phyloP scores from a whole-genome alignment of 805 yeast genomes.

The Barnettozyma populi region DNA sequence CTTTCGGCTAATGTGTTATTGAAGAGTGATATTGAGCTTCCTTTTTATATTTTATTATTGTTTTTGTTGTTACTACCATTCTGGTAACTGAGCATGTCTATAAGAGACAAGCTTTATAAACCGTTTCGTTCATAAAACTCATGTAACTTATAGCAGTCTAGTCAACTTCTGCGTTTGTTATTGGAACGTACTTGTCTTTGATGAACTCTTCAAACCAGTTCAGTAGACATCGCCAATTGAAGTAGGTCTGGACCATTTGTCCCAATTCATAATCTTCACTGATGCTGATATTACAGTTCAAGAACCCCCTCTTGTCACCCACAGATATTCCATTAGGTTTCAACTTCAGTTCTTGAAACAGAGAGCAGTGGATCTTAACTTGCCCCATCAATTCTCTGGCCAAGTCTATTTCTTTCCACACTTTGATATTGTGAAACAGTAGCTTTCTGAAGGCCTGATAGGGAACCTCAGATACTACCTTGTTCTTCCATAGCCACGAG shows the following conservation, averaged over 20 bases:
- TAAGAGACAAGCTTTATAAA: background rate
- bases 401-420: slow-evolving; percentile 13
- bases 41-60: background rate
- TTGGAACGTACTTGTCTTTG: slow-evolving; percentile 12
- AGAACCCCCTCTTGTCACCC: slow-evolving; percentile 12
- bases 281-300: slow-evolving; percentile 10
- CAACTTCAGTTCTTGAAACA: slow-evolving; percentile 16
- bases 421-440: slow-evolving; percentile 10
- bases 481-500: slow-evolving; percentile 20
- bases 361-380: slow-evolving; percentile 16
- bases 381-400: slow-evolving; percentile 17
- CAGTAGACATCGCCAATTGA: slow-evolving; percentile 19
- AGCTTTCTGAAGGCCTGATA: slow-evolving; percentile 17
- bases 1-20: background rate
- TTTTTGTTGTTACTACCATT: background rate
- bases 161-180: slow-evolving; percentile 3
- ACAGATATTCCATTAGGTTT: slow-evolving; percentile 12
- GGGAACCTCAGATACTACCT: slow-evolving; percentile 18
- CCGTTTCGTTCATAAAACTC: background rate
- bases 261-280: slow-evolving; percentile 10
- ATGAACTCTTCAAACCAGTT: slow-evolving; percentile 20
- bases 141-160: background rate
- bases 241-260: slow-evolving; percentile 13
- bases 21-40: background rate
- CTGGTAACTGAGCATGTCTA: background rate